Percentiles rank a stretch among this genome's conserved stretches.
Evolutionary conservation across 2,329 filamentous ascomycete species (phyloP).

Genomic region (Cercospora sp.): DNA sequence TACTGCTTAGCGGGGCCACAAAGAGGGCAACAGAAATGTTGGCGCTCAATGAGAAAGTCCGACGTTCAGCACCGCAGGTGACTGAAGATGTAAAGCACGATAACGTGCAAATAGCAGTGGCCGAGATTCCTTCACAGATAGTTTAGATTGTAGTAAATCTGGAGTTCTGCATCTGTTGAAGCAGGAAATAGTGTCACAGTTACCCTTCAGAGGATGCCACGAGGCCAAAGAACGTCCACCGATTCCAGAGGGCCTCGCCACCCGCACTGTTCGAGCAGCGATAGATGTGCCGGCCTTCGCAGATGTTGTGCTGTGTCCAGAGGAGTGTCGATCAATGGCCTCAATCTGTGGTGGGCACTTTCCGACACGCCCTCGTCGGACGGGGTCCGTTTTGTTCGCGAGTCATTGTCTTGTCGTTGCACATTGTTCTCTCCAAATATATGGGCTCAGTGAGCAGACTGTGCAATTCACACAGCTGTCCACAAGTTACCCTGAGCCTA

Average conservation of each 20-base stretch:
- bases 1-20: conserved; percentile 42
- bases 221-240: background rate
- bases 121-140: background rate
- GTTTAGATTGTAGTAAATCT: background rate
- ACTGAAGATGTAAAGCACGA: background rate
- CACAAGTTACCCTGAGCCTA: background rate
- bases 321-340: background rate
- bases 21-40: conserved; percentile 26
- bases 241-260: background rate
- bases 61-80: background rate
- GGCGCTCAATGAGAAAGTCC: background rate
- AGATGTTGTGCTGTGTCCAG: background rate
- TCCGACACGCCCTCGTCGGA: background rate
- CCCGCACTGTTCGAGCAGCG: background rate
- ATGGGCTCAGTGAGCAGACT: background rate
- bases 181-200: background rate
- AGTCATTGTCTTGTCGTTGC: background rate
- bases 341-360: background rate
- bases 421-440: background rate
- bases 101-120: background rate
- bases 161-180: no score
- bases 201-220: background rate
- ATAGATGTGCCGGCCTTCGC: background rate
- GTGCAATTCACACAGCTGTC: background rate
- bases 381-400: background rate